Evolutionary conservation across 495 filamentous ascomycete genomes (phyloP).

Genomic region (Penicillium ucsense): DNA sequence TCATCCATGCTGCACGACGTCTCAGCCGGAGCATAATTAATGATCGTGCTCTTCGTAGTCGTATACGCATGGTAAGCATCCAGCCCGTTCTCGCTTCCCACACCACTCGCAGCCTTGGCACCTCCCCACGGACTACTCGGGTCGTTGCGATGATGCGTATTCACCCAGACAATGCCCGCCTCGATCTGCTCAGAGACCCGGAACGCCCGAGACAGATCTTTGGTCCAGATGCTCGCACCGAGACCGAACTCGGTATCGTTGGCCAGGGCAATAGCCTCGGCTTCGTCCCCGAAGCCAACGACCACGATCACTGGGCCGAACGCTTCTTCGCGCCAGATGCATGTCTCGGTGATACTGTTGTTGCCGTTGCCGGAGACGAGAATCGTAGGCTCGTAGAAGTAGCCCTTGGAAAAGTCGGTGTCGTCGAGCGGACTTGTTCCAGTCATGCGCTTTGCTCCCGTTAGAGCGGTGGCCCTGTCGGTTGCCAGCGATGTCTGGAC

Average conservation of each 20-base stretch:
- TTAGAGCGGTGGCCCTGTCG: slow-evolving; percentile 16
- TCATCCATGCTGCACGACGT: slow-evolving; percentile 13
- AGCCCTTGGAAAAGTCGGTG: slow-evolving; percentile 32
- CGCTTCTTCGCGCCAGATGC: slow-evolving; percentile 34
- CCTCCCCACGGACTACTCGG: slow-evolving; percentile 21
- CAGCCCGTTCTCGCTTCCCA: slow-evolving; percentile 20
- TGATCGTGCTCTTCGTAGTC: slow-evolving; percentile 13
- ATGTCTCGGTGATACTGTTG: slow-evolving; percentile 5
- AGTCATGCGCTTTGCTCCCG: slow-evolving; percentile 25
- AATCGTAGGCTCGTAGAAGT: slow-evolving; percentile 50
- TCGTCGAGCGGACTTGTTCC: slow-evolving; percentile 13
- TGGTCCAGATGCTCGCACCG: slow-evolving; percentile 39
- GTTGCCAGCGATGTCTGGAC: slow-evolving; percentile 22
- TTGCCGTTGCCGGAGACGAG: slow-evolving; percentile 15
- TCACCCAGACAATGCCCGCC: slow-evolving; percentile 45
- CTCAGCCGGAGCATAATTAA: slow-evolving; percentile 13
- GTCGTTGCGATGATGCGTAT: slow-evolving; percentile 25
- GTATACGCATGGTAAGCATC: slow-evolving; percentile 19
- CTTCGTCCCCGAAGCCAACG: slow-evolving; percentile 29
- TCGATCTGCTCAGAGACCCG: slow-evolving; percentile 40
- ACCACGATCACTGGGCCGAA: slow-evolving; percentile 42
- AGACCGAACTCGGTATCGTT: slow-evolving; percentile 37
- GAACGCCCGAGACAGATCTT: slow-evolving; percentile 40
- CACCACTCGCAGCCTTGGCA: slow-evolving; percentile 12
- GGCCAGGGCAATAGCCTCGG: slow-evolving; percentile 27